Base-by-base conservation (phyloP, 2,329 filamentous ascomycete species). In the Emmonsiellopsis sp. region DNA sequence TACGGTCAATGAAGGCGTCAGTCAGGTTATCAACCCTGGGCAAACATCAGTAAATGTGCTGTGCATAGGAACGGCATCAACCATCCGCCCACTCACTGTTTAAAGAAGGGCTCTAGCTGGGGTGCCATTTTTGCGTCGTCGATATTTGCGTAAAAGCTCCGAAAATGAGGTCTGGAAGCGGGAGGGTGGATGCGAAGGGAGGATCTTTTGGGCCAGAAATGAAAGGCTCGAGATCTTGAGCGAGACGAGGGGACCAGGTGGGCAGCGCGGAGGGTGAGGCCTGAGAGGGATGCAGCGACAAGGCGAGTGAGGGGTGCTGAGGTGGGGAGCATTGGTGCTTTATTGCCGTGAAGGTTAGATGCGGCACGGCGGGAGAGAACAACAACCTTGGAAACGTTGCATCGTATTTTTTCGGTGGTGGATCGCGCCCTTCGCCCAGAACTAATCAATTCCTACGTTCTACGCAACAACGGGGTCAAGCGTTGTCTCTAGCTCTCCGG, bases 31-130 rank as follows among this genome's bases (percentile, higher is more conserved):
- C 90, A 63, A 95, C 89, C 64, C 72, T 74, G 50, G 27, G 49
- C 14, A 40, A 7, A 33, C 3, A 11, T 43, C 10, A 47, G 31
- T n/a, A 48, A 31, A 17, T 27, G 3, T 27, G 21, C n/a, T 33
- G 14, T 17, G 32, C 21, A 32, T 33, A 48, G 13, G 9, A 32
- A 37, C 9, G 40, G 10, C 33, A 47, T 33, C 14, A 42, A 42
- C 17, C 7, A 47, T 45, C 11, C 21, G 40, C 13, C 43, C 42
- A 65, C 73, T 56, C 62, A 78, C 80, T 95, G 84, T 74, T 88
- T 84, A 79, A 96, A 97, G 78, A 87, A 97, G 59, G 85, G 80
- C 71, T 96, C 88, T 62, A 98, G 83, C 71, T 94, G 83, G 57
- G 90, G 88, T 54, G 89, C 88, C 88, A 96, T 95, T 70, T 83